These are phyloP conservation scores for Acanthochlamys bracteata DNA, from an alignment of 106 monocot species.

Conservation along the genomic window DNA sequence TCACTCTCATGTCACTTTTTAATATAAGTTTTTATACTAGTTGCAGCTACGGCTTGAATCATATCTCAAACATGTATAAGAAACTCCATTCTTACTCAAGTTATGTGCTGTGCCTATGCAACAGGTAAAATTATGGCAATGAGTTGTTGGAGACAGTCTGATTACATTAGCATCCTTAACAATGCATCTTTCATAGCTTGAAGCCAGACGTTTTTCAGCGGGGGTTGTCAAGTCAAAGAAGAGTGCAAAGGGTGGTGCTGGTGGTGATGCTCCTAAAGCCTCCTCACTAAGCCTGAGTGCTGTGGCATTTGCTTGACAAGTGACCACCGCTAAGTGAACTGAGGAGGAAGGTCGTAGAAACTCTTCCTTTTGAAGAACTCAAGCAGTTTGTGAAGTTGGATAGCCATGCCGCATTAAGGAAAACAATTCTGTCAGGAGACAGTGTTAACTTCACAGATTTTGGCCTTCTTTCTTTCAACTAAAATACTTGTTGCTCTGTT, in stretches of 20 bases:
- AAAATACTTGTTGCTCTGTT: no score
- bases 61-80: not conserved
- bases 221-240: not conserved
- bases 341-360: conserved; percentile 48
- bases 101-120: not conserved
- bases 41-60: no score
- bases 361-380: conserved; percentile 68
- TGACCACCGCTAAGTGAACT: conserved; percentile 75
- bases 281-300: conserved; percentile 63
- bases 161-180: not conserved
- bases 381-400: conserved; percentile 58
- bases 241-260: conserved; percentile 15
- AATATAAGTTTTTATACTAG: no score
- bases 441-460: not conserved
- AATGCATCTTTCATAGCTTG: not conserved
- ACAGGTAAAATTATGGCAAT: conserved; percentile 2
- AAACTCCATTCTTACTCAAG: not conserved
- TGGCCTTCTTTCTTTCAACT: no score
- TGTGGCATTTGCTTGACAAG: conserved; percentile 78
- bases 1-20: no score
- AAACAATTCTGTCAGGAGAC: not conserved
- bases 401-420: not conserved
- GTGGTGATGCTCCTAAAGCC: conserved; percentile 46
- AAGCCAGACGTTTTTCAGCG: not conserved
- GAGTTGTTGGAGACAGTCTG: not conserved